Base-by-base conservation (phyloP, 2,329 filamentous ascomycete genomes). In the Alternaria brassicae region DNA sequence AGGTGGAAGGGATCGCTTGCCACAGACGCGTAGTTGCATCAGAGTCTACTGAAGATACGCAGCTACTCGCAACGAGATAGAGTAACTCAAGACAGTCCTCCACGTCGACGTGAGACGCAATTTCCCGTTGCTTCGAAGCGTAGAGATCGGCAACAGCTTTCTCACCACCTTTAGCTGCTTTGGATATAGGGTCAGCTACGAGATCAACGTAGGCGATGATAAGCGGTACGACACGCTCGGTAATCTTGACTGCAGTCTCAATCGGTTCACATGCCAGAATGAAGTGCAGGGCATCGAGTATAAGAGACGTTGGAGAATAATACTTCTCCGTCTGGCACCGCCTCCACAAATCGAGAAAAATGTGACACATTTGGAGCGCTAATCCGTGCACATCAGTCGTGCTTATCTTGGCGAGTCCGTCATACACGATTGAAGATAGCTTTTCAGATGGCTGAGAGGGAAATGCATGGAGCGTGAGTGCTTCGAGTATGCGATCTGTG, bases 311-410 rank as follows among this genome's bases (percentile, higher is more conserved):
- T 0, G 91, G 89, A 10, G 81, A 80, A 69, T 88, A 86, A 69
- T 82, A 85, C 64, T 82, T 81, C 67, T 93, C 90, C 10, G 84
- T 80, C 6, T 89, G 78, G 71, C 91, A 93, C 19, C 82, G 83
- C 15, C 82, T 82, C 91, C 91, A 94, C 13, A 94, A 75, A 15
- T 84, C 81, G 49, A 91, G 82, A 19, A 93, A 77, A 28, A 88
- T 80, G 48, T 86, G 81, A 50, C 86, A 87, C 63, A 93, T 88
- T 60, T 88, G 85, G 9, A 89, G 79, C 1, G 90, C 84, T 3
- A 91, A 81, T 48, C 79, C 72, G 79, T 86, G 77, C 79, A 81
- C 48, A 79, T 85, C 59, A 79, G 82, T 53, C 72, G 79, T 54
- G 74, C 79, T 45, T 77, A 81, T 51, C 61, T 88, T 73, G 0